Base-by-base conservation (phyloP, 129 eudicot species). In the Silybum marianum region DNA sequence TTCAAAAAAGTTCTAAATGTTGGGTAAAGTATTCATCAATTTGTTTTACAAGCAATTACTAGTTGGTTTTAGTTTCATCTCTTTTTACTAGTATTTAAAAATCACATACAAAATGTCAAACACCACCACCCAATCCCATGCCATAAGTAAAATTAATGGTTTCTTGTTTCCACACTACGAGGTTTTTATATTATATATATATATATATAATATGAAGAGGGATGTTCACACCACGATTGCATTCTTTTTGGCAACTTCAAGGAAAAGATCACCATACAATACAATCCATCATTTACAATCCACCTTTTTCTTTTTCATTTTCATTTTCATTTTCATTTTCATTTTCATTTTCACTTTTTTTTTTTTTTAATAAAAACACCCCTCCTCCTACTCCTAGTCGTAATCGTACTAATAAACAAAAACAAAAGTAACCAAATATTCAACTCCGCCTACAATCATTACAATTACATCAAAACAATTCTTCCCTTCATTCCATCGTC, bases 401-500 rank as follows among this genome's bases (percentile, higher is more conserved):
- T 32, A 54, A 1, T n/a, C 23, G 2, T n/a, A n/a, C 66, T 58
- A 58, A n/a, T 32, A 32, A 32, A 58, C 66, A 54, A 54, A 38
- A 54, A 54, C 65, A 58, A 58, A n/a, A 58, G 23, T 58, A n/a
- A 18, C 66, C 66, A 58, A 58, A 19, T n/a, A 58, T 58, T 58
- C 66, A n/a, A 58, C 9, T 7, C 66, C n/a, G 6, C 66, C 66
- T 58, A 58, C 21, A 58, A 18, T 58, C 66, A n/a, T 58, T 18
- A 58, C 66, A 58, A 58, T 58, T 58, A 58, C 65, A 58, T 58
- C 9, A 58, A 58, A 58, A 58, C 65, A 58, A 58, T 4, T 60
- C 67, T 65, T 65, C 26, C 7, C 48, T 62, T 83, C 74, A 83
- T 87, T 87, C 87, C 0, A 65, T 58, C 0, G 87, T 71, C 90